Evolutionary conservation across 176 grass and related monocot species (phyloP), one percentile per base, ranked within the genome.

Genomic region (Poa pratensis): DNA sequence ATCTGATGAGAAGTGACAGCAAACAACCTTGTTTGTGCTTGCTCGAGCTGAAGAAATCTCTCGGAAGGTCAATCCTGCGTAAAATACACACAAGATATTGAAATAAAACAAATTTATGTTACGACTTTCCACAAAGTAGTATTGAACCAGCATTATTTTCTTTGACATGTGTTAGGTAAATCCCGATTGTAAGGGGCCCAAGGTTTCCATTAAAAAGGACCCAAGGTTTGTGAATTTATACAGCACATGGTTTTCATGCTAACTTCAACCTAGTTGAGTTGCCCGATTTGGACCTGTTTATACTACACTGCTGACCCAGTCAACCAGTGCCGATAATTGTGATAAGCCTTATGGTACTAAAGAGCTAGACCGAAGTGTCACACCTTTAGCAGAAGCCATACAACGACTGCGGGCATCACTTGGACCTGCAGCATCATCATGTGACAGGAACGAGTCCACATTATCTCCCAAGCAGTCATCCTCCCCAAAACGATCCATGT

Each of bases 1-100:
- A 82, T 99, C 93, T 55, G 90, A 92, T 59, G 96, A 99, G 75
- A 99, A 99, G 69, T 96, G 91, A 82, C 96, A 99, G 50, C 96
- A 99, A 18, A 92, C 45, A 66, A 99, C 86, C 80, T 92, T 88
- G 77, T 75, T 89, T 69, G 79, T 94, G 89, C 93, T 94, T 82
- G 91, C 96, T 90, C 80, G 86, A 7, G 76, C 83, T 60, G 88
- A 87, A 85, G 63, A 85, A 40, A 96, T 61, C 84, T 96, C 96
- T 53, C 57, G 79, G 76, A 99, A 92, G 69, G 87, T 86, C 75
- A 91, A 94, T 53, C 86, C 96, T 99, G 90, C 61, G 22, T 72
- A 37, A 77, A 50, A 69, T 14, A 79, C 43, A 77, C 16, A 80
- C 66, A n/a, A 9, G 75, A 80, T 37, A 54, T 69, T 65, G 58